Percentiles rank a stretch among this genome's conserved stretches.
Evolutionary conservation across 164 flowering plant species (phyloP).

Genomic region (Liriodendron chinense): DNA sequence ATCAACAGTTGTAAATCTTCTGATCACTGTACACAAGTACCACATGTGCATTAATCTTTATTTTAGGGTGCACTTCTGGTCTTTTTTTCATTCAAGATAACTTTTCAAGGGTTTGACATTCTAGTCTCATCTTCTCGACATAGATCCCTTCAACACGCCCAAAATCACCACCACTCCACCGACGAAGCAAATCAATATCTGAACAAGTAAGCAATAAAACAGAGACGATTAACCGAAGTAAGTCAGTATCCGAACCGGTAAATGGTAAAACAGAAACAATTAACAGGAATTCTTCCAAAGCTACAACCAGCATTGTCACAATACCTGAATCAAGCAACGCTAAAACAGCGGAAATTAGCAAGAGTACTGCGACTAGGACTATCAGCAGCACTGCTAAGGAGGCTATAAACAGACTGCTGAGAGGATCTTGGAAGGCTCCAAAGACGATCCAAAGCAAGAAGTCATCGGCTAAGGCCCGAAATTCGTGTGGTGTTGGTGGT

Average conservation of each 20-base stretch:
- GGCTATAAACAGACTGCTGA: constrained; percentile 11
- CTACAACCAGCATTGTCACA: not conserved
- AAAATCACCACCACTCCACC: constrained; percentile 13
- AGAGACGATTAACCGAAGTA: constrained; percentile 3
- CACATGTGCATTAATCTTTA: too few relatives aligned
- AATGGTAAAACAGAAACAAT: constrained; percentile 1
- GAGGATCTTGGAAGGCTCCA: constrained; percentile 8
- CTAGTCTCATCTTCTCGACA: not conserved
- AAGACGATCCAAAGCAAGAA: not conserved
- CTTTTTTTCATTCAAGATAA: too few relatives aligned
- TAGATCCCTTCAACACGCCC: constrained; percentile 14
- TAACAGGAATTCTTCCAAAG: not conserved
- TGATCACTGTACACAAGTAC: too few relatives aligned
- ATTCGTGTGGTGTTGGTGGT: not conserved
- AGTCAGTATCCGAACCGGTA: constrained; percentile 12
- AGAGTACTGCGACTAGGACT: constrained; percentile 3
- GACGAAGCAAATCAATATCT: constrained; percentile 11
- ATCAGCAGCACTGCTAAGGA: constrained; percentile 22
- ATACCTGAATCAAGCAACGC: not conserved
- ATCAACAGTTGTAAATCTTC: too few relatives aligned
- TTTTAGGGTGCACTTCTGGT: too few relatives aligned
- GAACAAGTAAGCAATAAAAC: not conserved
- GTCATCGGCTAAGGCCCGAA: not conserved
- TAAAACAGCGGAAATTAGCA: not conserved
- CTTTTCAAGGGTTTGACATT: too few relatives aligned